Percentiles rank a stretch among this genome's conserved stretches.
phyloP scores from a whole-genome alignment of 2,329 filamentous ascomycete species.

The Pseudocercospora macadamiae region DNA sequence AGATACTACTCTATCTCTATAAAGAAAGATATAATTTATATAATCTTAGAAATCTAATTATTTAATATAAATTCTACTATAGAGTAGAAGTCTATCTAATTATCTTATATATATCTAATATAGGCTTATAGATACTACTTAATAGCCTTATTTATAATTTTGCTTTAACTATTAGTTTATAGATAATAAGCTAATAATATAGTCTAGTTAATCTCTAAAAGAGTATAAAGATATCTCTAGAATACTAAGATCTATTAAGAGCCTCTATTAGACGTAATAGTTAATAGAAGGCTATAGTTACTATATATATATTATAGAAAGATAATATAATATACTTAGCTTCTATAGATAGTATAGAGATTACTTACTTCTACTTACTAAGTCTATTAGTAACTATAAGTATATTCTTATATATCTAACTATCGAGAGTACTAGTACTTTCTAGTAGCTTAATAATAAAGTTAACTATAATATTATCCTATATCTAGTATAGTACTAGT shows the following conservation, averaged over 20 bases:
- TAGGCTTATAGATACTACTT: not conserved
- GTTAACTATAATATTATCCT: too few relatives aligned
- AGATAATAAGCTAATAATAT: not conserved
- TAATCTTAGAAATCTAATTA: not conserved
- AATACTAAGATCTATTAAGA: not conserved
- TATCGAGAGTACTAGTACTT: not conserved
- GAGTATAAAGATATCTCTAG: not conserved
- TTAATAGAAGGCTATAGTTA: too few relatives aligned
- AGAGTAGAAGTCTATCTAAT: not conserved
- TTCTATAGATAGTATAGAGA: too few relatives aligned
- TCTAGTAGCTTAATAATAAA: too few relatives aligned
- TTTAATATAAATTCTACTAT: not conserved
- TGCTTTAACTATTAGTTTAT: not conserved
- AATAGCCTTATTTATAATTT: not conserved
- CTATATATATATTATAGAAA: too few relatives aligned
- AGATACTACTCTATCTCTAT: not conserved
- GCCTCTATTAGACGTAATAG: not conserved
- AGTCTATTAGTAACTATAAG: not conserved
- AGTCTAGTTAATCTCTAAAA: not conserved
- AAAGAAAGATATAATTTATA: not conserved
- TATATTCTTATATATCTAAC: not conserved
- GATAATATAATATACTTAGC: too few relatives aligned
- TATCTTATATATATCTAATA: too few relatives aligned
- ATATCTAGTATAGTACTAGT: too few relatives aligned
- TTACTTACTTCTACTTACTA: too few relatives aligned